Percentiles rank a stretch among this genome's conserved stretches.
These are phyloP conservation scores for Hymenoscyphus linearis DNA, from an alignment of 2,329 filamentous ascomycete species.

Conservation along the genomic window DNA sequence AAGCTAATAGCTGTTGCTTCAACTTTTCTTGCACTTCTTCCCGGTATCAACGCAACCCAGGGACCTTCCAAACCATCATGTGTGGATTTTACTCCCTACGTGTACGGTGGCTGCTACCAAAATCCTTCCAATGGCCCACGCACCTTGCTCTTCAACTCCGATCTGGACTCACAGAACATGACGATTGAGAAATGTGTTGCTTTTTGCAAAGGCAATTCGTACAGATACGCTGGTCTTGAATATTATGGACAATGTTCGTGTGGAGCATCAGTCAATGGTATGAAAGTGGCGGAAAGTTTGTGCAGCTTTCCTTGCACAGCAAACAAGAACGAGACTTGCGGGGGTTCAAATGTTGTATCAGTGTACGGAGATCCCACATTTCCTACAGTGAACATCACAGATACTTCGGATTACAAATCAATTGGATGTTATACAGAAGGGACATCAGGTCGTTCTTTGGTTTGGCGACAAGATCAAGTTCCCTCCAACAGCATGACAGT, in stretches of 20 bases:
- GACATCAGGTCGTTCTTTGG: constrained; percentile 24
- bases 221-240: constrained; percentile 33
- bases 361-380: constrained; percentile 35
- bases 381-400: constrained; percentile 22
- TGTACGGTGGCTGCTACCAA: constrained; percentile 33
- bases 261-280: constrained; percentile 32
- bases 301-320: constrained; percentile 27
- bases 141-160: constrained; percentile 28
- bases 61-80: constrained; percentile 26
- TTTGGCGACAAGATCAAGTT: constrained; percentile 32
- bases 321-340: constrained; percentile 24
- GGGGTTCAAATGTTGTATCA: constrained; percentile 25
- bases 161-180: constrained; percentile 29
- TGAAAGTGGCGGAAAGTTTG: constrained; percentile 19
- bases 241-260: constrained; percentile 32
- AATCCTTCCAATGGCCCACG: constrained; percentile 26
- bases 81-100: constrained; percentile 31
- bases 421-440: constrained; percentile 40
- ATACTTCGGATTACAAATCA: constrained; percentile 28
- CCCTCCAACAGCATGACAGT: constrained; percentile 30
- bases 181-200: constrained; percentile 34
- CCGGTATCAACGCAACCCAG: constrained; percentile 21
- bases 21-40: constrained; percentile 19
- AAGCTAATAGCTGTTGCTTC: constrained; percentile 21
- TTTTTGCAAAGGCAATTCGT: constrained; percentile 35